Percentiles rank a stretch among this genome's conserved stretches.
These are phyloP conservation scores for Oldenlandia corymbosa DNA, from an alignment of 257 asterid species.

Conservation along the genomic window DNA sequence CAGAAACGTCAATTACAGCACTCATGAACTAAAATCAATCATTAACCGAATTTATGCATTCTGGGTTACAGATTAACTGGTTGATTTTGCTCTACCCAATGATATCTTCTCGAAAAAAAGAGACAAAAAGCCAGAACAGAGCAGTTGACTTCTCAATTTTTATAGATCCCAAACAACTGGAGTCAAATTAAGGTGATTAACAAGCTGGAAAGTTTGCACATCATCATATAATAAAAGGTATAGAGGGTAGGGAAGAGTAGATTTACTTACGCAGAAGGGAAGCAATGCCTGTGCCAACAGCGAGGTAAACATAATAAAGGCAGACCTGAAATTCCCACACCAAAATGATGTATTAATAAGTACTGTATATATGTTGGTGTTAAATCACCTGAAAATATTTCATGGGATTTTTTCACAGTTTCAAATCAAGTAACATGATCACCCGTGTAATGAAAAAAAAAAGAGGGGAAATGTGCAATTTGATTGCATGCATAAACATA, in stretches of 20 bases:
- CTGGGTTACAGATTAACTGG: too few species aligned
- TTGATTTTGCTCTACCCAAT: too few species aligned
- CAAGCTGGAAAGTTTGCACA: neutral
- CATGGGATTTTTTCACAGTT: neutral
- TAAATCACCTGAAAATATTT: too few species aligned
- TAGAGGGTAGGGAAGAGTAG: neutral
- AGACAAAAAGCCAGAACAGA: too few species aligned
- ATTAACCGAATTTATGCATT: too few species aligned
- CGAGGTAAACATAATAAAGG: constrained; percentile 51
- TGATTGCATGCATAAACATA: constrained; percentile 3
- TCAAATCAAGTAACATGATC: neutral
- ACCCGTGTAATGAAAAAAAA: too few species aligned
- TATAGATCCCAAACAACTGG: too few species aligned
- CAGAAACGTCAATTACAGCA: neutral
- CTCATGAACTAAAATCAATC: too few species aligned
- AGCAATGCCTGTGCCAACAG: constrained; percentile 49
- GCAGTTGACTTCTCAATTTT: neutral
- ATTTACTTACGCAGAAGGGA: constrained; percentile 62
- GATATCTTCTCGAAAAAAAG: too few species aligned
- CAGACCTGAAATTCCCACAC: constrained; percentile 40
- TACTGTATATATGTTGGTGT: neutral
- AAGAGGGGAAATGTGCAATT: too few species aligned
- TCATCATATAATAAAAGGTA: neutral
- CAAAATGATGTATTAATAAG: too few species aligned
- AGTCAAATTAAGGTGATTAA: too few species aligned